These are phyloP conservation scores for Tuber microsphaerosporum DNA, from an alignment of 495 filamentous ascomycete species.

Conservation along the genomic window DNA sequence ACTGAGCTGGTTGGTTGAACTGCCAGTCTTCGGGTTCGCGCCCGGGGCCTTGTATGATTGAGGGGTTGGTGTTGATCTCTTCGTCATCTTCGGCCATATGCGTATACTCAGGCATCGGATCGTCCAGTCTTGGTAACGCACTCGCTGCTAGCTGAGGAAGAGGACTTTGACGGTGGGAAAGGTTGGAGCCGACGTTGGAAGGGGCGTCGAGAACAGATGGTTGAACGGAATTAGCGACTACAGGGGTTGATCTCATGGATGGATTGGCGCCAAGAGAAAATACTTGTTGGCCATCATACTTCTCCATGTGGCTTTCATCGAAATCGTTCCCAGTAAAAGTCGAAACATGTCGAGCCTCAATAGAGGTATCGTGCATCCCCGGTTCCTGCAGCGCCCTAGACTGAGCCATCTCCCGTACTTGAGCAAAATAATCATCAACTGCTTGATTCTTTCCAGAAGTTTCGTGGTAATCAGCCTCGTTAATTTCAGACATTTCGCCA, in stretches of 20 bases:
- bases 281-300: conserved; percentile 38
- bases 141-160: conserved; percentile 52
- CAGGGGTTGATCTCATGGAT: conserved; percentile 41
- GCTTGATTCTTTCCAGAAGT: conserved; percentile 19
- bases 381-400: conserved; percentile 34
- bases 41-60: conserved; percentile 60
- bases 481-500: conserved; percentile 37
- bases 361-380: conserved; percentile 29
- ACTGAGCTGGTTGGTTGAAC: conserved; percentile 14
- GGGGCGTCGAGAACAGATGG: conserved; percentile 41
- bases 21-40: conserved; percentile 32
- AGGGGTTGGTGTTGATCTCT: conserved; percentile 71
- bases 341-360: conserved; percentile 37
- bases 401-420: conserved; percentile 39
- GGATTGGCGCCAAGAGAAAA: conserved; percentile 40
- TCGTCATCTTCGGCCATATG: conserved; percentile 54
- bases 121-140: conserved; percentile 54
- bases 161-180: conserved; percentile 30
- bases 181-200: conserved; percentile 39
- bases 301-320: conserved; percentile 35
- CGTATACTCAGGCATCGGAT: conserved; percentile 64
- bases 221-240: conserved; percentile 32
- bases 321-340: conserved; percentile 27
- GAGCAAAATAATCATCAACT: conserved; percentile 36
- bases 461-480: conserved; percentile 28